These are phyloP conservation scores for Penicillium robsamsonii DNA, from an alignment of 495 filamentous ascomycete genomes.

Conservation along the genomic window DNA sequence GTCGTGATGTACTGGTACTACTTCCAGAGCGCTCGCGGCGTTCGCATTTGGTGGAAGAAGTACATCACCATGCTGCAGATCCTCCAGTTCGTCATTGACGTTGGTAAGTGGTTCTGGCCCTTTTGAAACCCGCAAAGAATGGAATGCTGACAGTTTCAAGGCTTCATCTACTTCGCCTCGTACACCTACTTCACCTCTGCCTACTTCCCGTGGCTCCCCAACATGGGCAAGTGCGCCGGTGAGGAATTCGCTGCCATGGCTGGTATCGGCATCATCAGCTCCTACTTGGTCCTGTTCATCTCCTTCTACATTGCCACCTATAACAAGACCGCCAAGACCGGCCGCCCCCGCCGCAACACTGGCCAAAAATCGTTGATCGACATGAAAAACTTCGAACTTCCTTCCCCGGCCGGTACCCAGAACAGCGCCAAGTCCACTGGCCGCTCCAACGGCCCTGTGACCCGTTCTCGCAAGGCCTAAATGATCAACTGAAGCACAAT, in stretches of 20 bases:
- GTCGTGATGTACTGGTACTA: conserved; percentile 72
- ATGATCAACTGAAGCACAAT: not conserved
- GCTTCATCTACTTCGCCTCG: conserved; percentile 92
- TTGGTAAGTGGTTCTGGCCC: conserved; percentile 40
- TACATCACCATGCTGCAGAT: conserved; percentile 60
- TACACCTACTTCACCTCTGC: conserved; percentile 92
- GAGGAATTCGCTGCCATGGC: conserved; percentile 97
- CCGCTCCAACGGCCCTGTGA: conserved; percentile 46
- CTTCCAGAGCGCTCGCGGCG: conserved; percentile 58
- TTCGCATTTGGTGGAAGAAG: conserved; percentile 62
- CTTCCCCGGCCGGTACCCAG: conserved; percentile 28
- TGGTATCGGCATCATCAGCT: conserved; percentile 86
- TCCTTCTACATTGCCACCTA: conserved; percentile 98
- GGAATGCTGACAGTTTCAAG: conserved; percentile 36
- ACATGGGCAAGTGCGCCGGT: conserved; percentile 80
- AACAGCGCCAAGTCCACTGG: conserved; percentile 37
- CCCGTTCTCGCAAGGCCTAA: conserved; percentile 52
- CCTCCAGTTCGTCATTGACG: conserved; percentile 57
- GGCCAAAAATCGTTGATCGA: conserved; percentile 52
- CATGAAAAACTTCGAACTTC: conserved; percentile 53
- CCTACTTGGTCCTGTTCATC: conserved; percentile 97
- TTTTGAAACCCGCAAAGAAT: not conserved
- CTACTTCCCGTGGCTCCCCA: conserved; percentile 86
- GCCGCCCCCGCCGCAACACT: conserved; percentile 51
- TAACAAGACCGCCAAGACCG: conserved; percentile 74